A percentile compares a stretch with the other conserved stretches of the same genome.
phyloP scores from a whole-genome alignment of 2,329 filamentous ascomycete genomes.

The Fusarium pseudocircinatum region DNA sequence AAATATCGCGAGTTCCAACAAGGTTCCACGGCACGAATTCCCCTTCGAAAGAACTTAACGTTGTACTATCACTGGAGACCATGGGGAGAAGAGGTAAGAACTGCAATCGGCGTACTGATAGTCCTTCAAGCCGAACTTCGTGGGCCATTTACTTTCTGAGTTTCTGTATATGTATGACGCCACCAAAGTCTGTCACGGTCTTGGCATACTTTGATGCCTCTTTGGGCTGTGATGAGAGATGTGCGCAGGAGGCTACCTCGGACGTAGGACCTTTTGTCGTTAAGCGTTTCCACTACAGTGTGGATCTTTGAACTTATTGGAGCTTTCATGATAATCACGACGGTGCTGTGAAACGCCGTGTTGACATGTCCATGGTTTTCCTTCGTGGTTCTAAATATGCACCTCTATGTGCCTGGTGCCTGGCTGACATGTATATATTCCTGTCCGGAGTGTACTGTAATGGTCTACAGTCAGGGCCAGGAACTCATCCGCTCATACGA shows the following conservation, averaged over 20 bases:
- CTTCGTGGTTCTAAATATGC: not conserved
- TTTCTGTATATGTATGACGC: not conserved
- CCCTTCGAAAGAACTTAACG: not conserved
- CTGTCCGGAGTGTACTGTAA: not conserved
- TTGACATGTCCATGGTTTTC: not conserved
- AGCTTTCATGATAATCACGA: not conserved
- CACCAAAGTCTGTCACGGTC: not conserved
- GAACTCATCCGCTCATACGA: not conserved
- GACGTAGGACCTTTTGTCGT: not conserved
- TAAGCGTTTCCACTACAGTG: not conserved
- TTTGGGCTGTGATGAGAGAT: not conserved
- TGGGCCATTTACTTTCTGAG: not conserved
- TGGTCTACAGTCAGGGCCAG: not conserved
- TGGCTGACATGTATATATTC: not conserved
- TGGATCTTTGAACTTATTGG: not conserved
- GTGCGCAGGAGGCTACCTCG: not conserved
- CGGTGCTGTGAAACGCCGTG: not conserved
- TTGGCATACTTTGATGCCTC: not conserved
- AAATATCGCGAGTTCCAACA: not conserved
- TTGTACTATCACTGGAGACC: not conserved
- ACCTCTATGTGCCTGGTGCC: not conserved
- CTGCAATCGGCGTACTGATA: not conserved
- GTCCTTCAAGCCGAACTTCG: not conserved
- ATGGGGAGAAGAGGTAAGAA: not conserved
- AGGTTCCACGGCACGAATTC: not conserved